phyloP scores from a whole-genome alignment of 2,329 filamentous ascomycete species.

The Ophiostoma piceae region DNA sequence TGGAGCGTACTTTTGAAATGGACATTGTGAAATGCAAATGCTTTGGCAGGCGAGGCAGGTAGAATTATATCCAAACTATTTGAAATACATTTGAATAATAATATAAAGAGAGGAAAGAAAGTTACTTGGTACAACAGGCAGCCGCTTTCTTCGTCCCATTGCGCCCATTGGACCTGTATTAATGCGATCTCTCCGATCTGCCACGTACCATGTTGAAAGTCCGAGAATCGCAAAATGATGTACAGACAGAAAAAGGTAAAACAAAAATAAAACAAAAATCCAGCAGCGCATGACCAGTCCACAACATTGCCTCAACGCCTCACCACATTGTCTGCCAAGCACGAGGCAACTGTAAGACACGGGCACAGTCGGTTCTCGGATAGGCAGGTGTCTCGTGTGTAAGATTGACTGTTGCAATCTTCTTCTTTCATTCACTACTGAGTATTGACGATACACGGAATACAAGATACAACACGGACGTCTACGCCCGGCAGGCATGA shows the following conservation, averaged over 20 bases:
- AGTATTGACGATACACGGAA: too few species aligned
- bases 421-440: too few species aligned
- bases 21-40: not conserved
- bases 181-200: not conserved
- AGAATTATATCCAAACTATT: not conserved
- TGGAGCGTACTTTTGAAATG: not conserved
- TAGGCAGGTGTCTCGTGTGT: constrained; percentile 8
- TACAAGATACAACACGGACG: not conserved
- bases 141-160: not conserved
- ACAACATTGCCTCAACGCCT: not conserved
- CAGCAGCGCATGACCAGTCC: not conserved
- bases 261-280: not conserved
- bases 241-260: not conserved
- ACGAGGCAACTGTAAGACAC: not conserved
- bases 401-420: not conserved
- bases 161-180: not conserved
- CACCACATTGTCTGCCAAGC: not conserved
- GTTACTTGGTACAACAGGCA: not conserved
- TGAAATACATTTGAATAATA: not conserved
- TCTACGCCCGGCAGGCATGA: not conserved
- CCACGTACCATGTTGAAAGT: not conserved
- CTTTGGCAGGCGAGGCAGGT: too few species aligned
- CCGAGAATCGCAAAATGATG: not conserved
- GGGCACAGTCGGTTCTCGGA: constrained; percentile 4
- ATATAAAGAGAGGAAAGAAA: too few species aligned